Evolutionary conservation across 139 green algal species (phyloP).

Genomic region (Chlamydomonas sp.): DNA sequence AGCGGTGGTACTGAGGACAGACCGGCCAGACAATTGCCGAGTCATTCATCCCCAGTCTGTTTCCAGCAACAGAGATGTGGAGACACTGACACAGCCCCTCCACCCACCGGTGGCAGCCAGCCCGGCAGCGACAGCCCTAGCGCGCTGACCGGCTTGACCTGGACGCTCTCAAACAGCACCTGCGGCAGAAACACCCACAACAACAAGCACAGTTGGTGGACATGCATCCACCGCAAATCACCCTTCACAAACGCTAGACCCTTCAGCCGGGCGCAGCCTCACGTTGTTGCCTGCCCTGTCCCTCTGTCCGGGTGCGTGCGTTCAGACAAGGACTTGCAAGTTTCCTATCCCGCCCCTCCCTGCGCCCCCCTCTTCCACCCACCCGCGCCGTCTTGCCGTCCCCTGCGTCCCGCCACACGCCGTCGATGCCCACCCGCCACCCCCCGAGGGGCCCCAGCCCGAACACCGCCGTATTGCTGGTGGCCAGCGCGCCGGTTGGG

Average conservation of each 20-base stretch:
- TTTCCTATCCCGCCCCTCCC: background rate
- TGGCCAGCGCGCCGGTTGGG: conserved; percentile 6
- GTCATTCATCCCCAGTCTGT: no score
- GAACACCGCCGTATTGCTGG: conserved; percentile 44
- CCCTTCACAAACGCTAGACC: background rate
- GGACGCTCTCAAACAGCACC: conserved; percentile 50
- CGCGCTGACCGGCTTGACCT: conserved; percentile 29
- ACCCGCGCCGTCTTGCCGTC: conserved; percentile 41
- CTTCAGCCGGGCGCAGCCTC: no score
- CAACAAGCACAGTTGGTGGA: background rate
- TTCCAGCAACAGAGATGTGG: no score
- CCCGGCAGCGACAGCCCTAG: conserved; percentile 27
- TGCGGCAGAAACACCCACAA: background rate
- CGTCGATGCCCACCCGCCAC: conserved; percentile 46
- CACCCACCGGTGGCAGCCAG: conserved; percentile 44
- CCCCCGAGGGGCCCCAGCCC: conserved; percentile 46
- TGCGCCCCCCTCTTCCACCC: background rate
- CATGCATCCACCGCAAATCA: background rate
- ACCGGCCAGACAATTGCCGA: no score
- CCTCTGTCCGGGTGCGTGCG: background rate
- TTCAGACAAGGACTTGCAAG: background rate
- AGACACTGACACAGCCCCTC: no score
- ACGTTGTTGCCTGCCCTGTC: background rate
- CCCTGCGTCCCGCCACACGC: conserved; percentile 33
- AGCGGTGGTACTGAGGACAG: no score